A percentile compares a stretch with the other conserved stretches of the same genome.
Evolutionary conservation across 164 flowering plant species (phyloP).

Genomic region (Magnolia sinica): DNA sequence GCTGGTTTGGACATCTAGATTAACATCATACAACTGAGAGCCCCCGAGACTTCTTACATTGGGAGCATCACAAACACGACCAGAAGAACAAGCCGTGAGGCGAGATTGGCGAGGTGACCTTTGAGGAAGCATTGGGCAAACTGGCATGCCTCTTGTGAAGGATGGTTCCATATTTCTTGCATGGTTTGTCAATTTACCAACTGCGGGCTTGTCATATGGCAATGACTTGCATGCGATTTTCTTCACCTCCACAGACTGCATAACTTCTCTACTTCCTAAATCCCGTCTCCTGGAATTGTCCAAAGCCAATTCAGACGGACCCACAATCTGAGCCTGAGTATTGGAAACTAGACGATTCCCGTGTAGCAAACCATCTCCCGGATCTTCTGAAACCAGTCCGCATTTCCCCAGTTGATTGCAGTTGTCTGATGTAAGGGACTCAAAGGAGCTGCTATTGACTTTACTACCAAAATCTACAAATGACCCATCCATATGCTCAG

Average conservation of each 20-base stretch:
- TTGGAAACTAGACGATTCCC: constrained; percentile 26
- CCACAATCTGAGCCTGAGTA: constrained; percentile 19
- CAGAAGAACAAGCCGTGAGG: constrained; percentile 33
- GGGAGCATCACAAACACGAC: constrained; percentile 17
- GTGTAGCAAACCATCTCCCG: constrained; percentile 22
- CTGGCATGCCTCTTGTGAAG: constrained; percentile 10
- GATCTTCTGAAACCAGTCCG: constrained; percentile 20
- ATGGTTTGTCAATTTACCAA: neutral
- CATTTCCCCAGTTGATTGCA: constrained; percentile 10
- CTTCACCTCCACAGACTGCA: constrained; percentile 4
- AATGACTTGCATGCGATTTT: neutral
- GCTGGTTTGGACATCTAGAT: constrained; percentile 54
- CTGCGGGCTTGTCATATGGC: constrained; percentile 8
- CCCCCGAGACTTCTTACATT: neutral
- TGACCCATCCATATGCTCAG: constrained; percentile 30
- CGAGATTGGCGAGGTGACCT: constrained; percentile 49
- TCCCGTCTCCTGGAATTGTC: constrained; percentile 5
- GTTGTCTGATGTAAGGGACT: constrained; percentile 14
- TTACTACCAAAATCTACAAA: constrained; percentile 21
- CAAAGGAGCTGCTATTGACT: constrained; percentile 17
- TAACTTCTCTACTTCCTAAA: constrained; percentile 5
- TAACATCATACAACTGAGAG: constrained; percentile 50
- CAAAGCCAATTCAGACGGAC: neutral
- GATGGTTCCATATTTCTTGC: neutral
- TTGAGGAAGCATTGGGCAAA: constrained; percentile 24